Evolutionary conservation across 2,329 filamentous ascomycete genomes (phyloP), one percentile per base, ranked within the genome.

Genomic region (Ceratocystis lukuohia): DNA sequence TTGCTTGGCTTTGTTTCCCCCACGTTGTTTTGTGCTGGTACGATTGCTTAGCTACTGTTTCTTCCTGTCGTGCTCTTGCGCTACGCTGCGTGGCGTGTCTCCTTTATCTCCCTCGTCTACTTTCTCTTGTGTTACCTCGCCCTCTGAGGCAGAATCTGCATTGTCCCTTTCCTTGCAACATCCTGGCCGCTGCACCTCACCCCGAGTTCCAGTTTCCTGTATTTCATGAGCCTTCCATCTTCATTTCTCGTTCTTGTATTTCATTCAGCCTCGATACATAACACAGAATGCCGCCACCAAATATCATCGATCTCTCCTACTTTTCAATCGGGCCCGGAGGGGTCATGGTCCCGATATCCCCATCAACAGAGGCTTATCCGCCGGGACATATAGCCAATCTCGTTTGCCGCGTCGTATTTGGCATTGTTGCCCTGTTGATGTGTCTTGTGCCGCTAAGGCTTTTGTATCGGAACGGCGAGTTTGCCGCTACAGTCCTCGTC

Each of bases 361-460:
- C 30, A 17, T 69, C 67, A n/a, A 70, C 72, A 15, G 71, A 70
- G 69, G 5, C 70, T 75, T 1, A 67, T 72, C n/a, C 61, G 41
- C 6, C 65, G 22, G 20, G 61, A 17, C 1, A 56, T 44, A 74
- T 72, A 1, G 75, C 76, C 69, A 84, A 84, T 74, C 74, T 82
- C 53, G 70, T 80, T 65, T 75, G 75, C 65, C 77, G 82, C n/a
- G 75, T 84, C 20, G 66, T 78, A 44, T 72, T 84, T 20, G 77
- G 77, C 20, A 69, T 79, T 56, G 1, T 80, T 12, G 77, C 78
- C 63, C 78, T 79, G 37, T 25, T 79, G 10, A 71, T 78, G 61
- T 81, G 78, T 65, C 75, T 79, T 70, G 79, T 84, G 0, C 83
- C 82, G 1, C 74, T 84, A 2, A 75, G 76, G 2, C 74, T 82